Base-by-base conservation (phyloP, 805 yeast genomes). In the Candida rishiriensis region DNA sequence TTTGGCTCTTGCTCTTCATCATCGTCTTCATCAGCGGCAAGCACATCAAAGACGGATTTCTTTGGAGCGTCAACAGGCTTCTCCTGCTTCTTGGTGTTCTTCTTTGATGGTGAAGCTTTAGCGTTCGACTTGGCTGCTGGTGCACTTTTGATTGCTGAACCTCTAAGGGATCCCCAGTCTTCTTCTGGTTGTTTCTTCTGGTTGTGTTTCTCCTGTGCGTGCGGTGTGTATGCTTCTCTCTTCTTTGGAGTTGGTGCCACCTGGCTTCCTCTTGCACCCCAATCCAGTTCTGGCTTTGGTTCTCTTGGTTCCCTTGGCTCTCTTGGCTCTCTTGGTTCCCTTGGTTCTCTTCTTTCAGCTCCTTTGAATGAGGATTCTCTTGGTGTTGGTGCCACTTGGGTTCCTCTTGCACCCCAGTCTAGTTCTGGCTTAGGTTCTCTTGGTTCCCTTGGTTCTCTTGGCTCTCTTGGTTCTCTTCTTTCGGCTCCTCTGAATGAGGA, bases 391-490 rank as follows among this genome's bases (percentile, higher is more conserved):
- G 46, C 39, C 64, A 53, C 54, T 36, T 49, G 51, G 13, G 64
- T 64, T 30, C 55, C 52, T 60, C 78, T 67, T 28, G 71, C 76
- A 39, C 71, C 66, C 79, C 85, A 80, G 64, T 83, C 87, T 44
- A 80, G 66, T 36, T 79, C 78, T 40, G 79, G 78, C 55, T 73
- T 81, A 54, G 73, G 78, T 49, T 66, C 68, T 62, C 72, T 68
- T 52, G 68, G 69, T 47, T 43, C 56, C 44, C 56, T 49, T 49
- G 54, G 57, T 40, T 51, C 64, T 49, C 59, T 46, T 40, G 52
- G 49, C 48, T 64, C 69, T 38, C 65, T 55, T 40, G 61, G 58
- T 55, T 15, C 60, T 55, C 44, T 55, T 45, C 47, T 59, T 44
- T 63, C 52, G 10, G 48, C 48, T 55, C 65, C 41, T 61, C 56